Conservation (phyloP, 352 stramenopile species). For the Hyaloperonospora arabidopsidis region DNA sequence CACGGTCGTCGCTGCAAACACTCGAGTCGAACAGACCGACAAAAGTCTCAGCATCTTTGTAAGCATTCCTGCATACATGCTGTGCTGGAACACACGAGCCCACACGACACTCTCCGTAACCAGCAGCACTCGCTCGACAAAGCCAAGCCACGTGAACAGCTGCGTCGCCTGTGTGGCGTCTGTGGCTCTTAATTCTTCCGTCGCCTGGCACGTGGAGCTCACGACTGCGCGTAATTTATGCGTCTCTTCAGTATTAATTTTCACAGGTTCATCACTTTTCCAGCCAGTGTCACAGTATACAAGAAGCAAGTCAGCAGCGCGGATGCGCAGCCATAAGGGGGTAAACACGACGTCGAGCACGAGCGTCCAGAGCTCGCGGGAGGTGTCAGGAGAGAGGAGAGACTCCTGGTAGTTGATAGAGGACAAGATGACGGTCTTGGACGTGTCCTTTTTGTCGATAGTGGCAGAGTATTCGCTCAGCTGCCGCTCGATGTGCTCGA, state of each 20-base stretch:
- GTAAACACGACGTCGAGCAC: conserved; percentile 65
- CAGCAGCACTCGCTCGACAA: conserved; percentile 48
- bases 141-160: conserved; percentile 57
- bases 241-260: conserved; percentile 14
- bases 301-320: conserved; percentile 47
- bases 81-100: conserved; percentile 31
- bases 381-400: conserved; percentile 19
- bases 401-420: conserved; percentile 5
- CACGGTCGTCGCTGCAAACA: conserved; percentile 57
- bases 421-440: not conserved
- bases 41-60: conserved; percentile 57
- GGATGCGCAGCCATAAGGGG: conserved; percentile 54
- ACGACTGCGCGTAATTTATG: conserved; percentile 59
- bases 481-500: conserved; percentile 38
- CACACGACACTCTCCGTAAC: conserved; percentile 37
- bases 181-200: conserved; percentile 48
- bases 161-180: conserved; percentile 33
- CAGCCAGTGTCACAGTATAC: conserved; percentile 30
- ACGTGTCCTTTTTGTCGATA: not conserved
- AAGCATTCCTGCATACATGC: conserved; percentile 56
- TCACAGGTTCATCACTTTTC: conserved; percentile 7
- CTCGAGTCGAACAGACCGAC: conserved; percentile 43
- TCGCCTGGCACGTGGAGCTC: conserved; percentile 58
- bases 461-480: conserved; percentile 13
- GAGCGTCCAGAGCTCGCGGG: conserved; percentile 50